Evolutionary conservation across 2,329 filamentous ascomycete genomes (phyloP).

Genomic region (Hymenoscyphus occultus): DNA sequence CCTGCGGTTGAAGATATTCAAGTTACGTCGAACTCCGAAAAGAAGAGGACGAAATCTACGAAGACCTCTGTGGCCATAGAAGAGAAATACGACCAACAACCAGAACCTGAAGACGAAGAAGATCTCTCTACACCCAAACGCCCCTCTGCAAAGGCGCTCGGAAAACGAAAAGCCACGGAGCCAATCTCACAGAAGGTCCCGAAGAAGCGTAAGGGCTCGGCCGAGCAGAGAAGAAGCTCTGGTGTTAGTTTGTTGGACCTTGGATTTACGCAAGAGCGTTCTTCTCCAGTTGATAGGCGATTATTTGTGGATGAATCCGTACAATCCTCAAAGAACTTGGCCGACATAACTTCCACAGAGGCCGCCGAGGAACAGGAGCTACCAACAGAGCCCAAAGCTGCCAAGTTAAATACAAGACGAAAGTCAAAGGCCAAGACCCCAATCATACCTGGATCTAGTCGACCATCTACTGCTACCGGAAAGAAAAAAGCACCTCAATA

Average conservation of each 20-base stretch:
- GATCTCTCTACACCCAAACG: conserved; percentile 3
- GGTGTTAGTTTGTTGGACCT: conserved; percentile 15
- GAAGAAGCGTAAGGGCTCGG: conserved; percentile 21
- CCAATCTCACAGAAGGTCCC: background rate
- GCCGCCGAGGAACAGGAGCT: background rate
- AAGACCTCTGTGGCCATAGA: background rate
- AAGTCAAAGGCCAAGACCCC: conserved; percentile 14
- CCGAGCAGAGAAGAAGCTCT: conserved; percentile 12
- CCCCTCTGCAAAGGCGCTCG: conserved; percentile 27
- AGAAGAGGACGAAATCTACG: background rate
- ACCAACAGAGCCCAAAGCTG: background rate
- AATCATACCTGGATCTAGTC: conserved; percentile 15
- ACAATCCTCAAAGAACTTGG: background rate
- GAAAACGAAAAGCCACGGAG: conserved; percentile 27
- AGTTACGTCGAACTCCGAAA: background rate
- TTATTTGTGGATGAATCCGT: background rate
- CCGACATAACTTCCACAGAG: background rate
- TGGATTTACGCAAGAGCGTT: conserved; percentile 7
- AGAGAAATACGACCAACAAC: background rate
- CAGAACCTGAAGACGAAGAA: background rate
- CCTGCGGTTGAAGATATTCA: background rate
- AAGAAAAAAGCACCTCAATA: background rate
- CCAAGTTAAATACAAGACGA: background rate
- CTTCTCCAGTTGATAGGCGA: background rate
- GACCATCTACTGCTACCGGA: conserved; percentile 12